Evolutionary conservation across 768 basidiomycete species (phyloP), one percentile per base, ranked within the genome.

Genomic region (Suillus tomentosus): DNA sequence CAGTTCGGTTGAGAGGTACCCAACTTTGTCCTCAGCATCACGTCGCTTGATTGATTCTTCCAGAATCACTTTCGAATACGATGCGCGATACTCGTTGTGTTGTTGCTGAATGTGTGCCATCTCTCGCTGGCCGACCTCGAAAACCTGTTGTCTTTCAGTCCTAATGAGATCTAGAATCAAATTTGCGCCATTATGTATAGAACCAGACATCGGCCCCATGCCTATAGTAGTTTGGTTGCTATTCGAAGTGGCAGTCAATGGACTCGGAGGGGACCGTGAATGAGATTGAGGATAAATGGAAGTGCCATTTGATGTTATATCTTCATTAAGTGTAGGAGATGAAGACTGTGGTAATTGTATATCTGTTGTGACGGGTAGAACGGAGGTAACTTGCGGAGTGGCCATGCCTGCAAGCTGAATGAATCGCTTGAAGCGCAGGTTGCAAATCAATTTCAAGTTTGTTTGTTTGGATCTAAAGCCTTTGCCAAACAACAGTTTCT

Each of bases 361-460:
- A 65, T 58, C 60, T 72, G 65, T 70, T 70, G 64, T 70, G 66
- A 19, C 19, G 10, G 34, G 53, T n/a, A 15, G 10, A n/a, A 54
- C 13, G 4, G 61, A 62, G 22, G 19, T 47, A 14, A 22, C 3
- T 45, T 61, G 60, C n/a, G 19, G 17, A 59, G 48, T 59, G 43
- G 60, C 15, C 60, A 61, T 61, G 22, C 22, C 48, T 59, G 53
- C 51, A 59, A n/a, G 10, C 19, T 36, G 31, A 53, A n/a, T 36
- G 42, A 39, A 45, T 15, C 4, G 15, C 22, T 42, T 14, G 17
- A 61, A 42, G 43, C 31, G 40, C 31, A 31, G 5, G 31, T 36
- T 19, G 6, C 5, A 31, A 31, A 24, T 19, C 3, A 61, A 43
- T 37, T 43, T 34, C 3, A 61, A 43, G 24, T 43, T 34, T 14